Conservation (phyloP, 192 early-diverging fungal species). For the Entomortierella parvispora region DNA sequence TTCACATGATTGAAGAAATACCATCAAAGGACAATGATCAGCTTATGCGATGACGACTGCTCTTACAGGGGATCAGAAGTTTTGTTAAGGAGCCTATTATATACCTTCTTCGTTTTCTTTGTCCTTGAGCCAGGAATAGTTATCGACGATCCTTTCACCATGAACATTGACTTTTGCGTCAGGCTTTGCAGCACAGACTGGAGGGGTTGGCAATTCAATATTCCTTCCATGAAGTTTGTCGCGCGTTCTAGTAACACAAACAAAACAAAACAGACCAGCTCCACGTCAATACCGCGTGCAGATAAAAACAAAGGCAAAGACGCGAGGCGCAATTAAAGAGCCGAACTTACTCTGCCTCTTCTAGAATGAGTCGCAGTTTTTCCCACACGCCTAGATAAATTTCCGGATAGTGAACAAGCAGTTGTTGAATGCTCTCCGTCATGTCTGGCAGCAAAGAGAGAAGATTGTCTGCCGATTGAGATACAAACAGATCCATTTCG, state of each 20-base stretch:
- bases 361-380: conserved; percentile 19
- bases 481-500: conserved; percentile 37
- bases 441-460: conserved; percentile 35
- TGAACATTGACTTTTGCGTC: conserved; percentile 50
- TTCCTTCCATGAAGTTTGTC: conserved; percentile 43
- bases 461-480: conserved; percentile 33
- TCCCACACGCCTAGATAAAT: conserved; percentile 39
- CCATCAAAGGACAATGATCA: background rate
- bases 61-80: background rate
- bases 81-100: background rate
- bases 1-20: background rate
- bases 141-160: conserved; percentile 64
- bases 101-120: conserved; percentile 57
- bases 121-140: conserved; percentile 65
- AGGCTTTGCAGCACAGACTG: conserved; percentile 26
- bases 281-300: too few relatives aligned
- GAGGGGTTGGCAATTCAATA: conserved; percentile 40
- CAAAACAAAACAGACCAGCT: too few relatives aligned
- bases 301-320: too few relatives aligned
- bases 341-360: conserved; percentile 47
- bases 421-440: conserved; percentile 31
- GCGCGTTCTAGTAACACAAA: conserved; percentile 16
- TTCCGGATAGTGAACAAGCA: conserved; percentile 34
- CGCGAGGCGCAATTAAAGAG: too few relatives aligned
- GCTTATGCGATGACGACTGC: background rate